Conservation (phyloP, 768 basidiomycete genomes). For the Podaxis mareebaensis region DNA sequence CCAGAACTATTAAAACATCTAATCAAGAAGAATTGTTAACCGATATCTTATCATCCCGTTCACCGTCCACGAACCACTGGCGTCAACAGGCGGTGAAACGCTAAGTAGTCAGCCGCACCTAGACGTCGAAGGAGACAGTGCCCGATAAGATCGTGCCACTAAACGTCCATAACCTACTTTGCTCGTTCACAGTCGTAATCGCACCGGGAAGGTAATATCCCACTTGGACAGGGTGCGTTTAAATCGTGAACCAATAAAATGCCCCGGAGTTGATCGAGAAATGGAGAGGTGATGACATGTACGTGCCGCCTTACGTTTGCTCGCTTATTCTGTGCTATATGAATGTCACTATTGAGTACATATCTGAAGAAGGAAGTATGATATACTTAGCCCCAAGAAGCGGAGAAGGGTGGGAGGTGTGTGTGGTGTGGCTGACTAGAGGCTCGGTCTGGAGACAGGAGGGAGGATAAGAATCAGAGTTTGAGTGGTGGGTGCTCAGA, state of each 20-base stretch:
- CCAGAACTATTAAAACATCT: too few relatives aligned
- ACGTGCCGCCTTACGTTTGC: not conserved
- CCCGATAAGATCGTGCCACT: not conserved
- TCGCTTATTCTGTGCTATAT: not conserved
- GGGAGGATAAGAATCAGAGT: not conserved
- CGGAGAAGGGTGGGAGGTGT: slow-evolving; percentile 1
- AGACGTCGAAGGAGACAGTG: not conserved
- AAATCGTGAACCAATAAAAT: not conserved
- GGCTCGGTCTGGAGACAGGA: slow-evolving; percentile 22
- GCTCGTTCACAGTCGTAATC: not conserved
- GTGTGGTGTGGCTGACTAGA: slow-evolving; percentile 20
- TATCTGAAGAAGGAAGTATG: not conserved
- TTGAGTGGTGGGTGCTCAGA: not conserved
- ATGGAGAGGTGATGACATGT: not conserved
- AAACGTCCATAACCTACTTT: not conserved
- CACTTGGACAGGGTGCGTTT: not conserved
- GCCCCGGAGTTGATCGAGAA: not conserved
- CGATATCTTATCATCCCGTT: not conserved
- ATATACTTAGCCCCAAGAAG: slow-evolving; percentile 8
- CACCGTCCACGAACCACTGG: not conserved
- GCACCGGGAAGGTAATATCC: not conserved
- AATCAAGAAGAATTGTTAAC: too few relatives aligned
- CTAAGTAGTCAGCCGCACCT: not conserved
- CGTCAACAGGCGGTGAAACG: not conserved
- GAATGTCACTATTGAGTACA: not conserved